Base-by-base conservation (phyloP, 2,329 filamentous ascomycete genomes). In the Blastomyces emzantsi region DNA sequence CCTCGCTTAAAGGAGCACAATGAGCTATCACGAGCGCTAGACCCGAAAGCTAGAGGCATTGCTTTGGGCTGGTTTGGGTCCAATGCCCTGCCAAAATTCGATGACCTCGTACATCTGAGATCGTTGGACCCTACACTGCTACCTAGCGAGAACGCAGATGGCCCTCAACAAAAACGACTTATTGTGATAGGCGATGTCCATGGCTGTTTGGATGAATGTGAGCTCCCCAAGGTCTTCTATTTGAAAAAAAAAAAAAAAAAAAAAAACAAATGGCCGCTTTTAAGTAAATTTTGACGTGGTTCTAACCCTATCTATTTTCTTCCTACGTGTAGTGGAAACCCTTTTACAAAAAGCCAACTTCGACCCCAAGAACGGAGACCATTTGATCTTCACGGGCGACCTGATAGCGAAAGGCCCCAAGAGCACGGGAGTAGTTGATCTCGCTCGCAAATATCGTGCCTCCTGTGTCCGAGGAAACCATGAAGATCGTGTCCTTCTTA, bases 101-200 rank as follows among this genome's bases (percentile, higher is more conserved):
- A 78, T 57, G 78, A 78, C 65, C 75, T 86, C 69, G 75, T 81
- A 13, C 79, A 81, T 55, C 70, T 86, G 60, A 76, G 76, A 67
- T 76, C 77, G 17, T 69, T 87, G 66, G 79, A 84, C 67, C 68
- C 76, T 33, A 67, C 72, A 3, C 71, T 82, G 59, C 66, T 84
- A 15, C 82, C 82, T 13, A 71, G 73, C 11, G 68, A 71, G 51
- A 70, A 71, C 28, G 59, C 68, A 47, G 62, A 39, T 15, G 68
- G 70, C 8, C 73, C 72, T 52, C 74, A 67, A 64, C 60, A 77
- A 28, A 85, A 83, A 62, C 81, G 92, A 22, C 78, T 99, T 30
- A 80, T 97, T 43, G 81, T 97, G 65, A 81, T 97, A 43, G 93
- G 94, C 62, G 94, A 99, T 77, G 90, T 97, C 17, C 93, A 97